Evolutionary conservation across 2,329 filamentous ascomycete species (phyloP).

Genomic region (Penicillium sp.): DNA sequence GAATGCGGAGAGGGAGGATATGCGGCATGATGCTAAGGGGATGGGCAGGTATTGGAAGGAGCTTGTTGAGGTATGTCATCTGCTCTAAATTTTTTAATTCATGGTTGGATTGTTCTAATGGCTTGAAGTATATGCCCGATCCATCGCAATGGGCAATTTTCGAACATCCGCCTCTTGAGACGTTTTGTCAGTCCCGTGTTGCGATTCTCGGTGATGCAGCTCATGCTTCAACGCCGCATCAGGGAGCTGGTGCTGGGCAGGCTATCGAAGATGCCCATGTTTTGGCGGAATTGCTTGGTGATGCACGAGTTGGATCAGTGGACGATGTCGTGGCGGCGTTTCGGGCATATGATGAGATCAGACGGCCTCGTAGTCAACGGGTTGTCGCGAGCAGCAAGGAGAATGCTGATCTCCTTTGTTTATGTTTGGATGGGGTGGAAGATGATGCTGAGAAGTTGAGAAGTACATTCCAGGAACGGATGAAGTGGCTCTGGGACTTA

Average conservation of each 20-base stretch:
- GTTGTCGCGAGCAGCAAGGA: conserved; percentile 54
- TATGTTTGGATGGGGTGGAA: conserved; percentile 27
- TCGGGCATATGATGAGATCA: conserved; percentile 51
- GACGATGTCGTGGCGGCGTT: conserved; percentile 49
- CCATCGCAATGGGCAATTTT: conserved; percentile 40
- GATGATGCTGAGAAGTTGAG: conserved; percentile 29
- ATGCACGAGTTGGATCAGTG: conserved; percentile 28
- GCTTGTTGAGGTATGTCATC: conserved; percentile 26
- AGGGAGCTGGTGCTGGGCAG: conserved; percentile 41
- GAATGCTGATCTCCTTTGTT: conserved; percentile 35
- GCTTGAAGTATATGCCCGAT: conserved; percentile 29
- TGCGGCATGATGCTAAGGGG: conserved; percentile 25
- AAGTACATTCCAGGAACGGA: conserved; percentile 22
- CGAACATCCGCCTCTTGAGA: conserved; percentile 33
- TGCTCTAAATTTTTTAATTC: too few species aligned
- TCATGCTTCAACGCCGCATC: conserved; percentile 40
- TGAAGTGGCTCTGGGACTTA: conserved; percentile 37
- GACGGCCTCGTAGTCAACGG: conserved; percentile 52
- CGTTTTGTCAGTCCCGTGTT: conserved; percentile 30
- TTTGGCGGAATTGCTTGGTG: conserved; percentile 48
- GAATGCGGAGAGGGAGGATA: conserved; percentile 29
- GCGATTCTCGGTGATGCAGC: conserved; percentile 41
- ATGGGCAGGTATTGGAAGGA: conserved; percentile 31
- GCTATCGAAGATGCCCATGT: conserved; percentile 42
- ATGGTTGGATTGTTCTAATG: neutral